phyloP scores from a whole-genome alignment of 768 basidiomycete genomes.

The Suillus alpinus region DNA sequence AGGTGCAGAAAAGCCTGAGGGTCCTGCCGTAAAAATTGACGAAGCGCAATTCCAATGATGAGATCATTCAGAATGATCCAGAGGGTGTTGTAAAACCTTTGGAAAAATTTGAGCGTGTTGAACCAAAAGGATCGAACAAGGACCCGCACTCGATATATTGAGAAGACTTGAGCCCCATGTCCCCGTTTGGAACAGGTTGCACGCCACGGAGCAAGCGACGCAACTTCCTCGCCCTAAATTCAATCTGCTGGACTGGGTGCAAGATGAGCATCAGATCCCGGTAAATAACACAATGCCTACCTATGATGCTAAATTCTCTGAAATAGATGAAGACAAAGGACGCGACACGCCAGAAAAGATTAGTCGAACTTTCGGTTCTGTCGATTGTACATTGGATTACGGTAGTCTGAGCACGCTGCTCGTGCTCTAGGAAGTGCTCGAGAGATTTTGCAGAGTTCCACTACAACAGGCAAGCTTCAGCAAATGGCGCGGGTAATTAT shows the following conservation, averaged over 20 bases:
- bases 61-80: slow-evolving; percentile 93
- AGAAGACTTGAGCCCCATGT: slow-evolving; percentile 39
- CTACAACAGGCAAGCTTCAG: slow-evolving; percentile 21
- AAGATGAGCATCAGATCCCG: background rate
- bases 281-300: slow-evolving; percentile 12
- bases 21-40: slow-evolving; percentile 71
- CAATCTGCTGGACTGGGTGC: slow-evolving; percentile 54
- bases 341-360: background rate
- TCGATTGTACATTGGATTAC: slow-evolving; percentile 7
- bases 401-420: slow-evolving; percentile 2
- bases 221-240: slow-evolving; percentile 49
- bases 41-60: slow-evolving; percentile 75
- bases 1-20: slow-evolving; percentile 41
- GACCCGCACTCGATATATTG: slow-evolving; percentile 62
- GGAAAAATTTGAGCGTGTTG: background rate
- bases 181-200: slow-evolving; percentile 33
- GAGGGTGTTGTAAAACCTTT: slow-evolving; percentile 85
- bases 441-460: slow-evolving; percentile 44
- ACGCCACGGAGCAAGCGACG: slow-evolving; percentile 39
- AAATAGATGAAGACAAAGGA: slow-evolving; percentile 9
- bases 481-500: background rate
- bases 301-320: slow-evolving; percentile 23
- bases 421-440: slow-evolving; percentile 23
- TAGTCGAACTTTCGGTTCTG: slow-evolving; percentile 2
- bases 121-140: background rate